Conservation (phyloP, 2,329 filamentous ascomycete species). For the Colletotrichum tanaceti region DNA sequence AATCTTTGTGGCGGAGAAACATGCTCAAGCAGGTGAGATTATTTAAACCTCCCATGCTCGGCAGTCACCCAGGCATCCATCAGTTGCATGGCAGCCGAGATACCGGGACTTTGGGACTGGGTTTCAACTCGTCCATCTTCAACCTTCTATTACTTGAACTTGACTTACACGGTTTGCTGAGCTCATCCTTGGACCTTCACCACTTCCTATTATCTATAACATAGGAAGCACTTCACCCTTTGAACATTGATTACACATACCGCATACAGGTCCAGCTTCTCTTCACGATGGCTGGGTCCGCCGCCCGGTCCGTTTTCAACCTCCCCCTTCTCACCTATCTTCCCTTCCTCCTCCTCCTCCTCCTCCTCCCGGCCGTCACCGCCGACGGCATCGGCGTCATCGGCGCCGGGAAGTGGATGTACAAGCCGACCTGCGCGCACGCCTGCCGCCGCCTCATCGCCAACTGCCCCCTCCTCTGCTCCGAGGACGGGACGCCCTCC, state of each 20-base stretch:
- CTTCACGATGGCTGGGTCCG: background rate
- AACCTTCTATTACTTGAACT: background rate
- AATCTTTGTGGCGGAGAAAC: background rate
- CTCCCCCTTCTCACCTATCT: background rate
- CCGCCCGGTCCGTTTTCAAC: background rate
- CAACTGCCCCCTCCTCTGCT: constrained; percentile 39
- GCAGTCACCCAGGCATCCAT: background rate
- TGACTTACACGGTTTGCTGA: background rate
- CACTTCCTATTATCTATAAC: too few species aligned
- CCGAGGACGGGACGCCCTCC: background rate
- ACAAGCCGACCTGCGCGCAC: constrained; percentile 51
- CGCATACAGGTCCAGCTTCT: background rate
- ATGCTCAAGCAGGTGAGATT: background rate
- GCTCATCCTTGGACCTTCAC: too few species aligned
- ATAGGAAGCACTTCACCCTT: too few species aligned
- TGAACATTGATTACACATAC: background rate
- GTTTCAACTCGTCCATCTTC: background rate
- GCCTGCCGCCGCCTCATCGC: constrained; percentile 49
- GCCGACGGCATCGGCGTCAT: constrained; percentile 47
- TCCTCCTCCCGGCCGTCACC: background rate
- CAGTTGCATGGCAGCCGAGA: background rate
- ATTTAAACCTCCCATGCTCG: constrained; percentile 2
- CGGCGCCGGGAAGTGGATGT: constrained; percentile 51
- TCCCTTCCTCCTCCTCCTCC: background rate
- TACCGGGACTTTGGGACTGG: background rate